These are phyloP conservation scores for Blastomyces percursus DNA, from an alignment of 2,329 filamentous ascomycete genomes.

Conservation along the genomic window DNA sequence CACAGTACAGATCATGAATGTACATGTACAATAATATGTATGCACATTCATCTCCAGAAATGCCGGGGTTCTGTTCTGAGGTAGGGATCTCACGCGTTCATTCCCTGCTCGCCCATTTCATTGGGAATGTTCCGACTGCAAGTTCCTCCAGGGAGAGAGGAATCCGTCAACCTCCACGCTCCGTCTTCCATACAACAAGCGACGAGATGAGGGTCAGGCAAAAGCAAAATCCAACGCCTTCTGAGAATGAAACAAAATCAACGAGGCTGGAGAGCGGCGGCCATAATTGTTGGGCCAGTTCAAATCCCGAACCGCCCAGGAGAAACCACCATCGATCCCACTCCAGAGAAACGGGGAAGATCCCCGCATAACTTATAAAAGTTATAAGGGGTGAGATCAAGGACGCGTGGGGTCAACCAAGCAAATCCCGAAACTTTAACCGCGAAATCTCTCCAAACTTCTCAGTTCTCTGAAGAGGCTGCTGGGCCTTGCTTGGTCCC, in stretches of 20 bases:
- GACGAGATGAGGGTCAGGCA: neutral
- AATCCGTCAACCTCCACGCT: too few species aligned
- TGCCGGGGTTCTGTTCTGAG: too few species aligned
- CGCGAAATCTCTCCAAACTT: neutral
- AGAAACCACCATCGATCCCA: neutral
- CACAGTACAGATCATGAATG: too few species aligned
- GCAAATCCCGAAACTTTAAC: slow-evolving; percentile 4
- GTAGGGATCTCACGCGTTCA: too few species aligned
- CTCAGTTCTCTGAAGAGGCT: neutral
- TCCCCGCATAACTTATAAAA: neutral
- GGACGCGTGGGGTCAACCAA: neutral
- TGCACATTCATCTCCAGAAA: too few species aligned
- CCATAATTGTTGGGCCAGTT: neutral
- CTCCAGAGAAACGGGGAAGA: neutral
- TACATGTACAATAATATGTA: too few species aligned
- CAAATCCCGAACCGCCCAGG: neutral
- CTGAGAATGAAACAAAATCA: neutral
- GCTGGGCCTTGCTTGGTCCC: too few species aligned
- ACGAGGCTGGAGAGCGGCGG: neutral
- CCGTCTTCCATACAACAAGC: too few species aligned
- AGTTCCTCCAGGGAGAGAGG: too few species aligned
- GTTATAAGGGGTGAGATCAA: neutral
- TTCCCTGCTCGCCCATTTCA: too few species aligned
- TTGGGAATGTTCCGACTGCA: too few species aligned
- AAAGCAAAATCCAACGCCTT: neutral